Percentiles rank a stretch among this genome's conserved stretches.
These are phyloP conservation scores for Penicillium robsamsonii DNA, from an alignment of 495 filamentous ascomycete genomes.

Conservation along the genomic window DNA sequence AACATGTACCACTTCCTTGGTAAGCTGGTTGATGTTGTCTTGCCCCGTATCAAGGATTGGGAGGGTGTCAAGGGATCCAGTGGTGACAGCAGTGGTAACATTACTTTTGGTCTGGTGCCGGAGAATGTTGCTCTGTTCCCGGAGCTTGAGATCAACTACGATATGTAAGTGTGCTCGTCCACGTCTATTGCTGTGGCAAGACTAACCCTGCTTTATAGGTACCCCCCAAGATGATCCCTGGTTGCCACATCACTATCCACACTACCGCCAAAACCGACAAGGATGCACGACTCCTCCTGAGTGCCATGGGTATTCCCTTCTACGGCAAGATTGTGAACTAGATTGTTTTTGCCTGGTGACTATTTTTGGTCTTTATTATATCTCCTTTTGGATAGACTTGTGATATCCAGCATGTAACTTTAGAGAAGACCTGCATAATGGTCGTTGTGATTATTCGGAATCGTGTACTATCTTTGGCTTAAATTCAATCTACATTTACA, in stretches of 20 bases:
- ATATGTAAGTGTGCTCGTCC: constrained; percentile 61
- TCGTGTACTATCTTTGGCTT: constrained; percentile 29
- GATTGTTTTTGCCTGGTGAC: background rate
- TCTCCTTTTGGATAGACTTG: constrained; percentile 17
- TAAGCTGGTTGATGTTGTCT: constrained; percentile 79
- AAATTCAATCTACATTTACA: constrained; percentile 15
- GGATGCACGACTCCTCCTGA: constrained; percentile 83
- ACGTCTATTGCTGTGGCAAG: background rate
- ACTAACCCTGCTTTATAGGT: constrained; percentile 43
- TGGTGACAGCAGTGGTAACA: constrained; percentile 86
- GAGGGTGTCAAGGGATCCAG: constrained; percentile 69
- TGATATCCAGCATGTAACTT: constrained; percentile 34
- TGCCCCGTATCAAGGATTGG: constrained; percentile 95
- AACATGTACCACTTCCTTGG: constrained; percentile 85
- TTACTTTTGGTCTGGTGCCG: constrained; percentile 71
- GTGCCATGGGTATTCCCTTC: constrained; percentile 77
- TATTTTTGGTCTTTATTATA: constrained; percentile 10
- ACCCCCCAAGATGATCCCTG: constrained; percentile 93
- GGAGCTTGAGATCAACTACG: constrained; percentile 88
- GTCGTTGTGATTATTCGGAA: constrained; percentile 28
- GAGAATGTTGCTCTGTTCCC: constrained; percentile 80
- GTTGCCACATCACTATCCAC: constrained; percentile 81
- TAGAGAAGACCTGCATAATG: constrained; percentile 32
- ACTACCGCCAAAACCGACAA: constrained; percentile 86
- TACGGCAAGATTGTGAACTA: constrained; percentile 66